A percentile compares a stretch with the other conserved stretches of the same genome.
These are phyloP conservation scores for Tolypocladium capitatum DNA, from an alignment of 2,329 filamentous ascomycete genomes.

Conservation along the genomic window DNA sequence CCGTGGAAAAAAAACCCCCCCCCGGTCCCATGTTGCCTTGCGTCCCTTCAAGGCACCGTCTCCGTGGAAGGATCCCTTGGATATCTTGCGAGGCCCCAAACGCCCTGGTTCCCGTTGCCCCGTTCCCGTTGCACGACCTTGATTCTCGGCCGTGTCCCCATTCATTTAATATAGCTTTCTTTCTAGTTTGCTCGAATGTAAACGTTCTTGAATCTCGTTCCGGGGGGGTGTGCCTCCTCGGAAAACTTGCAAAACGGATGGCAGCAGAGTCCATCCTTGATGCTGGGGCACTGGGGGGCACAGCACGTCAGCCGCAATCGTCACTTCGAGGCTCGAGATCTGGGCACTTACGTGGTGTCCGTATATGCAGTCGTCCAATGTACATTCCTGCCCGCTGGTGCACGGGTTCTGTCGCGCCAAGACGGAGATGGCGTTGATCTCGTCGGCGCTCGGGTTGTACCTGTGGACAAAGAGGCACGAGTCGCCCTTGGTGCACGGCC, in stretches of 20 bases:
- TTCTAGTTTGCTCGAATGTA: conserved; percentile 20
- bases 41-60: too few species aligned
- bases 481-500: conserved; percentile 40
- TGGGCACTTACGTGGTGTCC: conserved; percentile 42
- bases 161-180: neutral
- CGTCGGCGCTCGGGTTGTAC: conserved; percentile 38
- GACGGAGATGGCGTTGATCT: conserved; percentile 41
- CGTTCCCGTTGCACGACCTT: neutral
- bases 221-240: conserved; percentile 39
- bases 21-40: neutral
- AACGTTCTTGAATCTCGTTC: conserved; percentile 34
- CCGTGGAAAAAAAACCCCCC: too few species aligned
- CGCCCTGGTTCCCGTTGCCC: neutral
- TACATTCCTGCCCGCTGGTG: conserved; percentile 42
- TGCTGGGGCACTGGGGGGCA: conserved; percentile 36
- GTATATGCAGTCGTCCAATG: conserved; percentile 45
- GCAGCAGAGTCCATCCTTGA: conserved; percentile 35
- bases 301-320: neutral
- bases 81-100: neutral
- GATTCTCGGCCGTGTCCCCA: neutral
- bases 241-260: conserved; percentile 44
- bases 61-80: neutral
- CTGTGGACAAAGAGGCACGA: conserved; percentile 44
- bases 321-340: neutral
- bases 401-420: conserved; percentile 46